Conservation (phyloP, 495 filamentous ascomycete species). For the Aspergillus kassunensis region DNA sequence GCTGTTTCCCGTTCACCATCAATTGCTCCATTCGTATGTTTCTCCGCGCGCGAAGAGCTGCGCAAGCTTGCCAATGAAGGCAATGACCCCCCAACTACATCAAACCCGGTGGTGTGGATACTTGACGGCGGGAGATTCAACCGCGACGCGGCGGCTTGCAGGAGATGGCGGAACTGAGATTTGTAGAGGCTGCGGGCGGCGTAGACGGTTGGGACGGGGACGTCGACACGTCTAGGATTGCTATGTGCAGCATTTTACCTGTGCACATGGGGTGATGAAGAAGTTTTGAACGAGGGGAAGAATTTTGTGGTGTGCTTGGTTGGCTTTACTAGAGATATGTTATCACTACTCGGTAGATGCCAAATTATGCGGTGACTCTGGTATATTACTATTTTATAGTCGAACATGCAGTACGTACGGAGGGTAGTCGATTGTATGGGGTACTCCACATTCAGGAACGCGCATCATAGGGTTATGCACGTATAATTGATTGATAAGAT, state of each 20-base stretch:
- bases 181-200: slow-evolving; percentile 34
- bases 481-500: not conserved
- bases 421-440: no score
- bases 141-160: slow-evolving; percentile 31
- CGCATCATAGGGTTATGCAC: not conserved
- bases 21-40: not conserved
- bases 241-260: slow-evolving; percentile 30
- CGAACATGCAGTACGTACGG: no score
- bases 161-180: slow-evolving; percentile 33
- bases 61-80: slow-evolving; percentile 29
- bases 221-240: slow-evolving; percentile 39
- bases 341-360: no score
- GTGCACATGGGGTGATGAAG: no score
- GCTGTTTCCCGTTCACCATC: not conserved
- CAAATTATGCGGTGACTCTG: no score
- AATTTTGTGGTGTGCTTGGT: no score
- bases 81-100: slow-evolving; percentile 31
- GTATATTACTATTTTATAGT: no score
- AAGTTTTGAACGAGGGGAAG: slow-evolving; percentile 7
- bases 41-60: slow-evolving; percentile 8
- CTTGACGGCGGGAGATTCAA: slow-evolving; percentile 18
- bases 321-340: no score
- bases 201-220: slow-evolving; percentile 36
- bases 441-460: slow-evolving; percentile 2
- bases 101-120: slow-evolving; percentile 37